A percentile compares a stretch with the other conserved stretches of the same genome.
Evolutionary conservation across 2,329 filamentous ascomycete species (phyloP).

Genomic region (Ophiostoma sp.): DNA sequence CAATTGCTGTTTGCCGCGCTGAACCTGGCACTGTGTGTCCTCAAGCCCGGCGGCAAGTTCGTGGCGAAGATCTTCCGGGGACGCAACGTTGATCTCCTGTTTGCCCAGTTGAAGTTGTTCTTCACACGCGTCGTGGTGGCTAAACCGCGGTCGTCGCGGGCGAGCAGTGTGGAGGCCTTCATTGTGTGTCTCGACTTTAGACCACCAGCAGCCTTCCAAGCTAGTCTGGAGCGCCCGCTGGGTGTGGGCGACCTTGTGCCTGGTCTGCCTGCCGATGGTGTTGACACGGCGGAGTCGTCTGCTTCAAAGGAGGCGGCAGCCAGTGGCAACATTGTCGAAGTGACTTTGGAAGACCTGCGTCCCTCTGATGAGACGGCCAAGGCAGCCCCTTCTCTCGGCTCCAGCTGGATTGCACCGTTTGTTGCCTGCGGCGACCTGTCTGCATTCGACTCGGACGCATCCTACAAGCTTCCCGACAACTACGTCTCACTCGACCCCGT

Average conservation of each 20-base stretch:
- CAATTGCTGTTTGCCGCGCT: slow-evolving; percentile 93
- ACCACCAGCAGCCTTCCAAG: slow-evolving; percentile 73
- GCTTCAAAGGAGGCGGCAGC: slow-evolving; percentile 19
- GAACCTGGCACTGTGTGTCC: slow-evolving; percentile 87
- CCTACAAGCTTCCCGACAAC: slow-evolving; percentile 83
- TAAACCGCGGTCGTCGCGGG: slow-evolving; percentile 91
- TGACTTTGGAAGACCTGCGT: slow-evolving; percentile 51
- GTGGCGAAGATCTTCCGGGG: slow-evolving; percentile 97
- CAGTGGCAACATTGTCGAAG: slow-evolving; percentile 46
- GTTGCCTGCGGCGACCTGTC: slow-evolving; percentile 96
- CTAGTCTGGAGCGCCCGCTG: slow-evolving; percentile 73
- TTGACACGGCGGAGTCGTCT: not conserved
- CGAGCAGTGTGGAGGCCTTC: slow-evolving; percentile 95
- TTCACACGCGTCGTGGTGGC: slow-evolving; percentile 86
- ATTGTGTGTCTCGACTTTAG: slow-evolving; percentile 90
- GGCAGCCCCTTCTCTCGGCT: slow-evolving; percentile 38
- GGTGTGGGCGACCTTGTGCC: slow-evolving; percentile 58
- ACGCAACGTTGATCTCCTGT: slow-evolving; percentile 92
- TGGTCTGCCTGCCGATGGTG: not conserved
- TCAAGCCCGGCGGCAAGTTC: slow-evolving; percentile 85
- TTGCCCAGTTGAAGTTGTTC: slow-evolving; percentile 88
- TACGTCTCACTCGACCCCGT: slow-evolving; percentile 87
- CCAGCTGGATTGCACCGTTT: slow-evolving; percentile 89
- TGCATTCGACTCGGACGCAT: slow-evolving; percentile 92
- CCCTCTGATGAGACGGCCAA: slow-evolving; percentile 8